Conservation (phyloP, 768 basidiomycete genomes). For the Trametes elegans region DNA sequence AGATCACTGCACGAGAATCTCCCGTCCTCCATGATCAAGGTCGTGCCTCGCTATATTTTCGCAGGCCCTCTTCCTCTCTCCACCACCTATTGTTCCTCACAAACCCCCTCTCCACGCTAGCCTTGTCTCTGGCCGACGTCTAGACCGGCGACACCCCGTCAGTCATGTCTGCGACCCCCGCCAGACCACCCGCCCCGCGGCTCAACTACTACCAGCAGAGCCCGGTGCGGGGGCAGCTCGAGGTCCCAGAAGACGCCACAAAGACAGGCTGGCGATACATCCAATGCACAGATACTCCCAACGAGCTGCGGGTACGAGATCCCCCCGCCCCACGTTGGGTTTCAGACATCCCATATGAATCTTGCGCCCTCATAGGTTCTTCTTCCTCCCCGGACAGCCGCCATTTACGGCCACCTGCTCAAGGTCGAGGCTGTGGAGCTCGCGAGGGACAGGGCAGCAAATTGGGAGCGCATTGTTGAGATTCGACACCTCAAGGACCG, state of each 20-base stretch:
- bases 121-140: background rate
- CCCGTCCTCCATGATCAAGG: constrained; percentile 7
- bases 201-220: constrained; percentile 60
- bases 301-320: constrained; percentile 62
- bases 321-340: background rate
- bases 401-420: constrained; percentile 64
- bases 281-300: constrained; percentile 73
- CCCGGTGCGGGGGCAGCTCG: constrained; percentile 73
- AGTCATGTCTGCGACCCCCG: constrained; percentile 9
- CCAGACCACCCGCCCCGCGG: constrained; percentile 14
- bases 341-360: constrained; percentile 3
- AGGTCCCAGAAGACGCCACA: constrained; percentile 53
- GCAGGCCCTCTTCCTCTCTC: constrained; percentile 12
- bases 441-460: constrained; percentile 49
- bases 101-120: constrained; percentile 1
- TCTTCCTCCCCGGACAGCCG: constrained; percentile 63
- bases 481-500: constrained; percentile 79
- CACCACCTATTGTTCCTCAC: constrained; percentile 14
- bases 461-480: constrained; percentile 69
- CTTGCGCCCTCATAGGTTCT: constrained; percentile 40
- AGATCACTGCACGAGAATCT: constrained; percentile 14
- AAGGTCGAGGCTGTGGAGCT: constrained; percentile 62
- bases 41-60: constrained; percentile 25
- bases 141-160: constrained; percentile 1
- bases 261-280: constrained; percentile 68